Conservation (phyloP, 179 eudicot species). For the Camellia oleifera region DNA sequence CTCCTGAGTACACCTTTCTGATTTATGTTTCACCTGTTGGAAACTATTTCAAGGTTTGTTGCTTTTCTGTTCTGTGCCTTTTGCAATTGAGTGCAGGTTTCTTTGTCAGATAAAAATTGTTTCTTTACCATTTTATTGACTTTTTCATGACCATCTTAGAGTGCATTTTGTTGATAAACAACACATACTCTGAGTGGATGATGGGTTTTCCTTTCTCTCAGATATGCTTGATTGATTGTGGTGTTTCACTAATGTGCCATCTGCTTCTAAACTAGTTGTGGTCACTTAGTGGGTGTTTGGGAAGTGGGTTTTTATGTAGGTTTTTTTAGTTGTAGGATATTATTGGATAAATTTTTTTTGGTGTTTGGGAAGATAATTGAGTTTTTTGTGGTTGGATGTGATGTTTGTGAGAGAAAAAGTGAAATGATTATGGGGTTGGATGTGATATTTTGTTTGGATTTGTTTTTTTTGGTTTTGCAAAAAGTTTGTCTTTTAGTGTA, state of each 20-base stretch:
- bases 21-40: conserved; percentile 94
- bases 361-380: no score
- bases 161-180: not conserved
- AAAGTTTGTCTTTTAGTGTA: no score
- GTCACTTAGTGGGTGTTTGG: no score
- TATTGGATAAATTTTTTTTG: no score
- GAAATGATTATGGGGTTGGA: no score
- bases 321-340: no score
- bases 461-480: no score
- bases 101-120: not conserved
- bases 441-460: no score
- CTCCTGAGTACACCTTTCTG: conserved; percentile 93
- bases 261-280: no score
- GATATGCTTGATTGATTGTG: not conserved
- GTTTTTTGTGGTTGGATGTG: no score
- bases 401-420: no score
- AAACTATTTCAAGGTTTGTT: conserved; percentile 86
- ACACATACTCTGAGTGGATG: not conserved
- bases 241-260: not conserved
- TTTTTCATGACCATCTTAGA: not conserved
- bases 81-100: not conserved
- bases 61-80: conserved; percentile 4
- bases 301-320: no score
- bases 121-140: not conserved
- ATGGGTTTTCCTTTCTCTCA: not conserved